A percentile compares a stretch with the other conserved stretches of the same genome.
phyloP scores from a whole-genome alignment of 2,329 filamentous ascomycete genomes.

The Chaetomium globosum region DNA sequence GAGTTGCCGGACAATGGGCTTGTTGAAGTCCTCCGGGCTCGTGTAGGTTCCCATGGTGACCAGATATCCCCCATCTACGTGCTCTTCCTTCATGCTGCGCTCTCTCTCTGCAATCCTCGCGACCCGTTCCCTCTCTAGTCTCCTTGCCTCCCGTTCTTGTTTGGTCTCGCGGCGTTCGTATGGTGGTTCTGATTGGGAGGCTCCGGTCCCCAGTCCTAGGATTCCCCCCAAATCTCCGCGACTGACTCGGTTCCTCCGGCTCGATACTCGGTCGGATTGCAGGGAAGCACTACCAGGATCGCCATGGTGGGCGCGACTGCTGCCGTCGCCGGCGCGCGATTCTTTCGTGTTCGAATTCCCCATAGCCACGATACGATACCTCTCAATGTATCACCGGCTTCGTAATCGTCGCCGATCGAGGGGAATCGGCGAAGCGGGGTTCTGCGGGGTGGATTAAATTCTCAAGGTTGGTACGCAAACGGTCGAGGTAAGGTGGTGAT shows the following conservation, averaged over 20 bases:
- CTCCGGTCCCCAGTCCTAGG: conserved; percentile 47
- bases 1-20: conserved; percentile 81
- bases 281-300: conserved; percentile 31
- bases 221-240: conserved; percentile 52
- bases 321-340: conserved; percentile 39
- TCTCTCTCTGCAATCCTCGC: conserved; percentile 81
- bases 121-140: conserved; percentile 77
- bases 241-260: conserved; percentile 42
- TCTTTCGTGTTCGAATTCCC: conserved; percentile 45
- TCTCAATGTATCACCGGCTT: conserved; percentile 18
- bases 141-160: conserved; percentile 85
- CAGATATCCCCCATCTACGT: conserved; percentile 90
- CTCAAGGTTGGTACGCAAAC: conserved; percentile 1
- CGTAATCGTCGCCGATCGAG: conserved; percentile 4
- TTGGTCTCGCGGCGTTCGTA: conserved; percentile 79
- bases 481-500: neutral
- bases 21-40: conserved; percentile 90
- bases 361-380: conserved; percentile 36
- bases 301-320: conserved; percentile 35
- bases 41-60: conserved; percentile 95
- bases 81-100: conserved; percentile 85
- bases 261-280: conserved; percentile 33
- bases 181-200: conserved; percentile 46
- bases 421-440: neutral
- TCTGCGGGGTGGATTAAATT: neutral